Conservation (phyloP, 2,329 filamentous ascomycete species). For the Ceratocystis destructans region DNA sequence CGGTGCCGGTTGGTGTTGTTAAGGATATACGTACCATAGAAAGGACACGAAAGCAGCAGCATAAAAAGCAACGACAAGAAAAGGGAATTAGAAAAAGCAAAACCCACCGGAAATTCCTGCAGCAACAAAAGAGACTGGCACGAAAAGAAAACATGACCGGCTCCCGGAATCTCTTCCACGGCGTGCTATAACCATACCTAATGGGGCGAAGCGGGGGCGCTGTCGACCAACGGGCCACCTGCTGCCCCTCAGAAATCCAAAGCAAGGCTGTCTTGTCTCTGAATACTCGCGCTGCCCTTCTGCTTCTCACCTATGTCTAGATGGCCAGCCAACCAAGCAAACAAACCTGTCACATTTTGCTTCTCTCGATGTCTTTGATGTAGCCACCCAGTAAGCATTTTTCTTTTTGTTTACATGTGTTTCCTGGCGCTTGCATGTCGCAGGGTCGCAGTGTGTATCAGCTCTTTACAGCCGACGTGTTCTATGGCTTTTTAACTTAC, state of each 20-base stretch:
- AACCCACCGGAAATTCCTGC: too few species aligned
- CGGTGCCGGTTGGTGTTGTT: too few species aligned
- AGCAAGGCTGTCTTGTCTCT: neutral
- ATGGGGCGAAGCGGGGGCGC: too few species aligned
- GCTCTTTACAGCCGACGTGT: neutral
- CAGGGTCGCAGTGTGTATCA: neutral
- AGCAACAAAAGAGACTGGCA: neutral
- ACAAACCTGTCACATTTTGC: neutral
- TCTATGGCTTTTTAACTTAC: too few species aligned
- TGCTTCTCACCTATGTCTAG: neutral
- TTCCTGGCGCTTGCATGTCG: too few species aligned
- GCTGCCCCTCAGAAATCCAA: too few species aligned
- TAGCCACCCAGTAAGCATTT: too few species aligned
- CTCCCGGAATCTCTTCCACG: slow-evolving; percentile 1
- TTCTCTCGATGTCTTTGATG: neutral
- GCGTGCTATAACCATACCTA: too few species aligned
- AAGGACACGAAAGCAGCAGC: neutral
- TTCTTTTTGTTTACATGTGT: neutral
- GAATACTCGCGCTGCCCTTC: too few species aligned
- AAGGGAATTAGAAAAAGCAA: neutral
- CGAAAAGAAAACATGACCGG: neutral
- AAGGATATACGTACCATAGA: neutral
- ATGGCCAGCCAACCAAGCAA: neutral
- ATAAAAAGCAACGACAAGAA: neutral
- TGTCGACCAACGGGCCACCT: too few species aligned